Evolutionary conservation across 2,329 filamentous ascomycete species (phyloP).

Genomic region (Phaeophleospora eucalypticola): DNA sequence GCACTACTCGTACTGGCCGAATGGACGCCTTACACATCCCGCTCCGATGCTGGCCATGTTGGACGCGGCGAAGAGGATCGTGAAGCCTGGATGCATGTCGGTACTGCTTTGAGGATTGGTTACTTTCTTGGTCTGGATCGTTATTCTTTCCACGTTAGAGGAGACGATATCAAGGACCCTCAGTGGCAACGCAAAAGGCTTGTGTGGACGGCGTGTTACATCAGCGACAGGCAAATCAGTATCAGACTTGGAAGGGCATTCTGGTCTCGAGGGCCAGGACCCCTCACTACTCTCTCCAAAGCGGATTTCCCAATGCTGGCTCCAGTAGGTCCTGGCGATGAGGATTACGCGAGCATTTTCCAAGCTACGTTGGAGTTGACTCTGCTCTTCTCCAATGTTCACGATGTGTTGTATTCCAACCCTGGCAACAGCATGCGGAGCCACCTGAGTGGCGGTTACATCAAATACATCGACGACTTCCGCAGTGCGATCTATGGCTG

Average conservation of each 20-base stretch:
- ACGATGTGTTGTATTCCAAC: constrained; percentile 69
- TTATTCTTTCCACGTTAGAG: constrained; percentile 58
- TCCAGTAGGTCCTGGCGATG: constrained; percentile 54
- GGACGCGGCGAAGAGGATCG: constrained; percentile 70
- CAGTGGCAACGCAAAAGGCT: constrained; percentile 60
- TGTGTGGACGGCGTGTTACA: constrained; percentile 66
- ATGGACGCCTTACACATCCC: constrained; percentile 65
- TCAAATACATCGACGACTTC: constrained; percentile 72
- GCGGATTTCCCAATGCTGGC: constrained; percentile 66
- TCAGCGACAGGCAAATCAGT: constrained; percentile 64
- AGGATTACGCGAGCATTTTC: constrained; percentile 65
- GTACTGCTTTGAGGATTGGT: constrained; percentile 63
- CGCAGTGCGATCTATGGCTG: constrained; percentile 64
- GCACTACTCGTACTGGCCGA: constrained; percentile 66
- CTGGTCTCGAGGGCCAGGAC: constrained; percentile 68
- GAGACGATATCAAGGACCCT: constrained; percentile 56
- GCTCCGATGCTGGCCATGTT: constrained; percentile 57
- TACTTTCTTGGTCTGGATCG: constrained; percentile 68
- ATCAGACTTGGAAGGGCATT: constrained; percentile 69
- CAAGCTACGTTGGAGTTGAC: constrained; percentile 69
- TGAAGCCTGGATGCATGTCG: constrained; percentile 74
- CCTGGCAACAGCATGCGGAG: constrained; percentile 65
- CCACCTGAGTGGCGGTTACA: constrained; percentile 67
- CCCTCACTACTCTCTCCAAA: constrained; percentile 59
- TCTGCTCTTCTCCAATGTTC: constrained; percentile 68